A percentile compares a stretch with the other conserved stretches of the same genome.
phyloP scores from a whole-genome alignment of 148 eudicot genomes.

The Cornus controversa region DNA sequence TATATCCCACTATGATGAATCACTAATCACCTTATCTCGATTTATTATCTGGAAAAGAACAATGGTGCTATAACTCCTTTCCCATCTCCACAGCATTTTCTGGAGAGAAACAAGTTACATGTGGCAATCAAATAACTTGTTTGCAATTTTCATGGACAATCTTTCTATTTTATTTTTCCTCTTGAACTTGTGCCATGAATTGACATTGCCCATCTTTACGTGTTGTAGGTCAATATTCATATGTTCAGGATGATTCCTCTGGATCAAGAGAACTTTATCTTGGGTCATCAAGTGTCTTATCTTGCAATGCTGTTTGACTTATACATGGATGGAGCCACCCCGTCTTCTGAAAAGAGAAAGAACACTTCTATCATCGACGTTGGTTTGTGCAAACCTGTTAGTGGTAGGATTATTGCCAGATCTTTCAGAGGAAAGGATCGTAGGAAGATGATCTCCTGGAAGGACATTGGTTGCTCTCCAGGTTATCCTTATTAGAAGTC shows the following conservation, averaged over 20 bases:
- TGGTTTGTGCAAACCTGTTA: slow-evolving; percentile 70
- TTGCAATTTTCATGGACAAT: not conserved
- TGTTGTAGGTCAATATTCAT: slow-evolving; percentile 72
- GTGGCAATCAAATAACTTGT: not conserved
- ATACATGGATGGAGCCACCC: slow-evolving; percentile 43
- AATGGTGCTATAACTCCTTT: too few species aligned
- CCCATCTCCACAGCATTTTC: not conserved
- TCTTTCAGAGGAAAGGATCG: slow-evolving; percentile 85
- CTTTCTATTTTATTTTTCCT: not conserved
- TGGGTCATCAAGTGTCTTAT: slow-evolving; percentile 76
- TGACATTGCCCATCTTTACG: slow-evolving; percentile 6
- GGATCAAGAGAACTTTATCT: slow-evolving; percentile 57
- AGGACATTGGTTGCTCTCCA: slow-evolving; percentile 58
- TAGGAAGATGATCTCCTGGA: slow-evolving; percentile 87
- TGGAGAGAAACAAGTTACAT: not conserved
- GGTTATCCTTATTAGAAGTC: slow-evolving; percentile 55
- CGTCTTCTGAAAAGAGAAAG: slow-evolving; percentile 41
- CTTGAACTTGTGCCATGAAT: slow-evolving; percentile 3
- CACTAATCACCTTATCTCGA: too few species aligned
- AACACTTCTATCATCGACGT: slow-evolving; percentile 59
- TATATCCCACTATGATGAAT: too few species aligned
- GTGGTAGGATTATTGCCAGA: slow-evolving; percentile 64
- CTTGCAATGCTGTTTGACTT: slow-evolving; percentile 94
- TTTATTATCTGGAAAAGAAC: too few species aligned
- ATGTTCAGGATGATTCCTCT: slow-evolving; percentile 56